Evolutionary conservation across 208 protist genomes (phyloP), one percentile per base, ranked within the genome.

Genomic region (Crithidia bombi): DNA sequence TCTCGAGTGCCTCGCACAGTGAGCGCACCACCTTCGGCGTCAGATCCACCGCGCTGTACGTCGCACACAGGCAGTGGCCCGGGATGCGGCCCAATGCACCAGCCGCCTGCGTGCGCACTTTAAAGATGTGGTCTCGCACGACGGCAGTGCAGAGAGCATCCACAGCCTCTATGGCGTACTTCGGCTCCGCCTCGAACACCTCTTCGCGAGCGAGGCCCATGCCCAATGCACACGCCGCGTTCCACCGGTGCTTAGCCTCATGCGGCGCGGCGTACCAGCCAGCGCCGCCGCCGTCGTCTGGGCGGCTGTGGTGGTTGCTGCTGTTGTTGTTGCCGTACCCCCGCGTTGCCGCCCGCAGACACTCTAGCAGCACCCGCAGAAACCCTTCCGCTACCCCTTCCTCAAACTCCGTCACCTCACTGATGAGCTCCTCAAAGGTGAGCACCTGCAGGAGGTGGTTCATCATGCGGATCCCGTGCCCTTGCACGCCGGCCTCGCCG

Each of bases 391-490:
- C 89, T 4, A 91, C 86, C 30, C 80, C 74, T 65, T 86, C 73
- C 39, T 83, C 78, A 5, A 71, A 69, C 32, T 73, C 76, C 1
- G 44, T 19, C 28, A 89, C 73, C 70, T 88, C 85, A 19, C 38
- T 71, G 69, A 91, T 89, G n/a, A 91, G 74, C 43, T 94, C 89
- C 28, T 87, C 78, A 33, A 89, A 80, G 56, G 23, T 75, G 11
- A 95, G 78, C 28, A 72, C 68, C 36, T 74, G 70, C 26, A 95
- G 70, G 15, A 95, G 72, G 39, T 88, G 77, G 50, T 78, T 82
- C 75, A 95, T 95, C 83, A 95, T 93, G 64, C 90, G 90, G 46
- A 95, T 86, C 52, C 90, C 90, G 49, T 95, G 90, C 5, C 85
- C 67, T 30, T 84, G 80, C 54, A 95, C 78, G 3, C 69, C 67